phyloP scores from a whole-genome alignment of 768 basidiomycete genomes.

The Lepiota brunneoincarnata region DNA sequence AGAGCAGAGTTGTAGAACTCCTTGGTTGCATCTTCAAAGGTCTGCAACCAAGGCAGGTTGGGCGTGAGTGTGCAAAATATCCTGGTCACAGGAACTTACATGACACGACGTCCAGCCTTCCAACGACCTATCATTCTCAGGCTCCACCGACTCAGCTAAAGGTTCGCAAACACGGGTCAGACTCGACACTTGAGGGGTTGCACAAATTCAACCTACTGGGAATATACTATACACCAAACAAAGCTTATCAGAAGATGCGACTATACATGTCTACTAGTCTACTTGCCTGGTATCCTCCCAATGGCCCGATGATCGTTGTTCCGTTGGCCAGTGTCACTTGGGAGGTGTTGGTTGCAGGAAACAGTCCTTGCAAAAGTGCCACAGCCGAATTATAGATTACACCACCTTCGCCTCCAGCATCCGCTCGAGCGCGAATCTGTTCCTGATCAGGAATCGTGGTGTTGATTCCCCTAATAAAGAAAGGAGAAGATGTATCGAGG shows the following conservation, averaged over 20 bases:
- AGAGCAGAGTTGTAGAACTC: slow-evolving; percentile 52
- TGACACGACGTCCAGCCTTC: slow-evolving; percentile 66
- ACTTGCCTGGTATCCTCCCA: slow-evolving; percentile 59
- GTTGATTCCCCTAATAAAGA: slow-evolving; percentile 46
- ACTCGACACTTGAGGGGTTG: background rate
- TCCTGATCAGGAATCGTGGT: slow-evolving; percentile 30
- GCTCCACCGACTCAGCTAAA: slow-evolving; percentile 61
- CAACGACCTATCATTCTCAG: slow-evolving; percentile 57
- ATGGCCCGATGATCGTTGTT: slow-evolving; percentile 52
- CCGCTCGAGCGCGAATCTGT: slow-evolving; percentile 52
- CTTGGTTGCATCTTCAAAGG: slow-evolving; percentile 43
- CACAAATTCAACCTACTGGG: slow-evolving; percentile 29
- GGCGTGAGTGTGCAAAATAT: background rate
- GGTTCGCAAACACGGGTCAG: slow-evolving; percentile 7
- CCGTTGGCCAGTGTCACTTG: slow-evolving; percentile 66
- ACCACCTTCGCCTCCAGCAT: slow-evolving; percentile 65
- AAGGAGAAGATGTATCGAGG: slow-evolving; percentile 49
- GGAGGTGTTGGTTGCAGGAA: slow-evolving; percentile 45
- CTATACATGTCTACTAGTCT: too few relatives aligned
- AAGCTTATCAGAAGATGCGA: too few relatives aligned
- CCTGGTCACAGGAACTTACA: slow-evolving; percentile 27
- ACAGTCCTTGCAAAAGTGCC: slow-evolving; percentile 69
- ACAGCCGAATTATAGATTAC: slow-evolving; percentile 67
- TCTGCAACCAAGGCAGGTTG: slow-evolving; percentile 26
- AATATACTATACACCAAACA: slow-evolving; percentile 18